phyloP scores from a whole-genome alignment of 345 rosid genomes.

The Arabis hirsuta region DNA sequence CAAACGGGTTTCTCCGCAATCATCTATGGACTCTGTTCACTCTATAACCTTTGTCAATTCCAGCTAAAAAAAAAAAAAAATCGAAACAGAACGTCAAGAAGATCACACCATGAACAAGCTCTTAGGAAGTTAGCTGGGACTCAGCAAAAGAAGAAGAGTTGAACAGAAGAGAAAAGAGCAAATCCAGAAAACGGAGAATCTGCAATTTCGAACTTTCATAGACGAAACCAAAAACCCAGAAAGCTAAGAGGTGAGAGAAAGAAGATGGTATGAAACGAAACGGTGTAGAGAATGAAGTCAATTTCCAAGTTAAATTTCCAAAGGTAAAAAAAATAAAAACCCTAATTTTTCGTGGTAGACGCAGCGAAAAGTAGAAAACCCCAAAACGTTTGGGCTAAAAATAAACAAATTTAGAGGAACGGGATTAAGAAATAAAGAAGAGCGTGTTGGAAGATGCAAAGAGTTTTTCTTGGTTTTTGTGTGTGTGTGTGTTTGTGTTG shows the following conservation, averaged over 20 bases:
- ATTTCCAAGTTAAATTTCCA: constrained; percentile 13
- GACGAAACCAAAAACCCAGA: constrained; percentile 29
- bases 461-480: not conserved
- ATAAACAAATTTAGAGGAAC: constrained; percentile 5
- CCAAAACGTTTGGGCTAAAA: not conserved
- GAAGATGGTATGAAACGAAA: not conserved
- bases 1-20: constrained; percentile 96
- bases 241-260: not conserved
- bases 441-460: not conserved
- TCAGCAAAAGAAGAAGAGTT: not conserved
- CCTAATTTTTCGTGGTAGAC: constrained; percentile 26
- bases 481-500: constrained; percentile 4
- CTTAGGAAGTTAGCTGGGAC: constrained; percentile 5
- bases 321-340: constrained; percentile 29
- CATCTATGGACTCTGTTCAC: constrained; percentile 46
- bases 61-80: no score
- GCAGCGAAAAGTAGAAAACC: not conserved
- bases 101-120: constrained; percentile 26
- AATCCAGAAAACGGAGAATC: constrained; percentile 1
- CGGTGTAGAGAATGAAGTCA: constrained; percentile 22
- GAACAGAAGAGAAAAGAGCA: constrained; percentile 7
- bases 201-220: not conserved
- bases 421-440: not conserved
- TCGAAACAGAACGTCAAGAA: not conserved
- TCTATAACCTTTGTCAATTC: no score